Evolutionary conservation across 1,284 basidiomycete genomes (phyloP).

Genomic region (Pseudozyma tsukubaensis): DNA sequence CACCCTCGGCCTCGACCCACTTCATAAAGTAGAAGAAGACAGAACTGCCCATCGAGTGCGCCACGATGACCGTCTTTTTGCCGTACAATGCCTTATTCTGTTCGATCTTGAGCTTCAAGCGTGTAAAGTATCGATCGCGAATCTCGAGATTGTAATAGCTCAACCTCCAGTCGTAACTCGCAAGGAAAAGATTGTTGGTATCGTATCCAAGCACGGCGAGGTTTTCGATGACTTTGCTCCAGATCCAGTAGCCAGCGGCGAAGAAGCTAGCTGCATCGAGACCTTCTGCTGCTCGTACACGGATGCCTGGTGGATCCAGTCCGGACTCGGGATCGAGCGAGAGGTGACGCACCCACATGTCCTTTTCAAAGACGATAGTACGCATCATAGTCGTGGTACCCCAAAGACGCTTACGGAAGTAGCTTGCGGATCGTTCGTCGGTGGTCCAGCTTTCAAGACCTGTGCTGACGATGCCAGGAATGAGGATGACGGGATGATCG

Average conservation of each 20-base stretch:
- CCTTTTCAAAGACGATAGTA: slow-evolving; percentile 85
- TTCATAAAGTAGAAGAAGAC: slow-evolving; percentile 72
- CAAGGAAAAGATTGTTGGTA: slow-evolving; percentile 63
- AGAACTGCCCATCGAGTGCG: slow-evolving; percentile 75
- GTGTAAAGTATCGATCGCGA: slow-evolving; percentile 91
- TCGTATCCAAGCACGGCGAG: slow-evolving; percentile 74
- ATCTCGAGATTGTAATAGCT: slow-evolving; percentile 88
- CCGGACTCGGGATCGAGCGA: slow-evolving; percentile 89
- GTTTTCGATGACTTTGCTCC: slow-evolving; percentile 83
- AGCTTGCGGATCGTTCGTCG: slow-evolving; percentile 43
- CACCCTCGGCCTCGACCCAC: slow-evolving; percentile 89
- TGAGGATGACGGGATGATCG: slow-evolving; percentile 65
- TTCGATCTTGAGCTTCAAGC: slow-evolving; percentile 86
- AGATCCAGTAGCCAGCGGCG: slow-evolving; percentile 89
- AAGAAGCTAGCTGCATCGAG: slow-evolving; percentile 83
- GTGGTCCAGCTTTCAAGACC: slow-evolving; percentile 68
- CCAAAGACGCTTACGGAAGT: slow-evolving; percentile 67
- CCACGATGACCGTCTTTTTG: slow-evolving; percentile 86
- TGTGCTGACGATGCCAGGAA: slow-evolving; percentile 66
- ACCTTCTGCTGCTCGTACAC: slow-evolving; percentile 89
- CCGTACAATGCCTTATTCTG: slow-evolving; percentile 79
- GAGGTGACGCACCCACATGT: slow-evolving; percentile 88
- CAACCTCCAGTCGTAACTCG: slow-evolving; percentile 73
- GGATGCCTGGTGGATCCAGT: slow-evolving; percentile 87
- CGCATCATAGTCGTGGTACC: slow-evolving; percentile 78